Conservation (phyloP, 202 grass and related monocot species). For the Zizania palustris region DNA sequence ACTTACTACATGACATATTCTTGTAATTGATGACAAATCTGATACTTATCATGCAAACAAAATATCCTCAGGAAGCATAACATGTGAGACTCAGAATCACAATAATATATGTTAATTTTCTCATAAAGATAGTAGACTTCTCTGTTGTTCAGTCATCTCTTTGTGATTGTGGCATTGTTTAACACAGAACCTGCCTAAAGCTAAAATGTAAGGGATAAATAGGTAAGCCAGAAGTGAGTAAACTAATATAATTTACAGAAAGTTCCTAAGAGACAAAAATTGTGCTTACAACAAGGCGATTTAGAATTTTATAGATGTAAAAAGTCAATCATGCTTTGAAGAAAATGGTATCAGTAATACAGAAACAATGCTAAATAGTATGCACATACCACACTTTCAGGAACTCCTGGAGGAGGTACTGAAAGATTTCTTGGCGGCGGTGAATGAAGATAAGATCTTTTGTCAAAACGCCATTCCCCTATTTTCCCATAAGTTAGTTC, state of each 20-base stretch:
- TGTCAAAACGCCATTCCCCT: slow-evolving; percentile 99
- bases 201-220: background rate
- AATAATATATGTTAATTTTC: slow-evolving; percentile 21
- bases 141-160: background rate
- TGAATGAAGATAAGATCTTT: slow-evolving; percentile 86
- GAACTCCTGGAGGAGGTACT: slow-evolving; percentile 88
- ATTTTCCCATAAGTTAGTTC: slow-evolving; percentile 97
- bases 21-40: background rate
- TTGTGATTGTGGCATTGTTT: slow-evolving; percentile 1
- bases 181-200: background rate
- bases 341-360: background rate
- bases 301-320: slow-evolving; percentile 21
- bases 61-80: slow-evolving; percentile 12
- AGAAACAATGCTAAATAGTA: background rate
- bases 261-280: background rate
- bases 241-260: background rate
- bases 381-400: slow-evolving; percentile 97
- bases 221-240: background rate
- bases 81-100: slow-evolving; percentile 1
- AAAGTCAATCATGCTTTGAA: background rate
- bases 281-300: background rate
- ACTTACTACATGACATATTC: slow-evolving; percentile 10
- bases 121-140: background rate
- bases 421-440: slow-evolving; percentile 93
- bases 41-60: background rate